These are phyloP conservation scores for Malus orientalis DNA, from an alignment of 306 rosid genomes.

Conservation along the genomic window DNA sequence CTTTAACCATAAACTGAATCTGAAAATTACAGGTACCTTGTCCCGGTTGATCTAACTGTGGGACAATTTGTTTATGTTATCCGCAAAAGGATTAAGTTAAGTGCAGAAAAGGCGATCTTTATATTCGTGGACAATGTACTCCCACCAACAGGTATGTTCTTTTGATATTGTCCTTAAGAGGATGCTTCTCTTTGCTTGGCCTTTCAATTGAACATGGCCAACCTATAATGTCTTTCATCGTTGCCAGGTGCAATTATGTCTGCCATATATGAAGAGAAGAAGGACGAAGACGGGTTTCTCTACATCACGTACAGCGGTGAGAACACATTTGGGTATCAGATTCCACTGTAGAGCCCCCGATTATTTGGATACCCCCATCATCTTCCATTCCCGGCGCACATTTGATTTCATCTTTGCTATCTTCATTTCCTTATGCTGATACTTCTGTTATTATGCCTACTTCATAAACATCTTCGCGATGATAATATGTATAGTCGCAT, in stretches of 20 bases:
- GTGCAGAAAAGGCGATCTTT: slow-evolving; percentile 73
- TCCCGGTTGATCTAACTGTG: slow-evolving; percentile 82
- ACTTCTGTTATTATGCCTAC: slow-evolving; percentile 26
- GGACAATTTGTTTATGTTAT: slow-evolving; percentile 90
- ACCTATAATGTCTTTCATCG: slow-evolving; percentile 1
- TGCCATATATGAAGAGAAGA: slow-evolving; percentile 87
- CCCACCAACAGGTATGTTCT: slow-evolving; percentile 73
- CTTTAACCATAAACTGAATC: slow-evolving; percentile 10
- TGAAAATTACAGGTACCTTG: slow-evolving; percentile 60
- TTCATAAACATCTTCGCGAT: slow-evolving; percentile 26
- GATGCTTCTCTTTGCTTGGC: slow-evolving; percentile 2
- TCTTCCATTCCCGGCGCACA: neutral
- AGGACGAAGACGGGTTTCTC: slow-evolving; percentile 92
- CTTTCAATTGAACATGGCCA: slow-evolving; percentile 1
- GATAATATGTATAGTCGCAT: slow-evolving; percentile 34
- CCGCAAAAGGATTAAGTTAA: slow-evolving; percentile 80
- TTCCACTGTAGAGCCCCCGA: slow-evolving; percentile 12
- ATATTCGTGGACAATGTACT: slow-evolving; percentile 47
- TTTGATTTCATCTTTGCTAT: slow-evolving; percentile 2
- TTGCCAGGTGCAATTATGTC: slow-evolving; percentile 80
- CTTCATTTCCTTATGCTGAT: slow-evolving; percentile 22
- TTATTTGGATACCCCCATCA: neutral
- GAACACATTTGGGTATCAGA: slow-evolving; percentile 64
- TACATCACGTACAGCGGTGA: slow-evolving; percentile 84
- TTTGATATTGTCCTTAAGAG: neutral